phyloP scores from a whole-genome alignment of 805 yeast genomes.

The Maudiozyma bulderi region DNA sequence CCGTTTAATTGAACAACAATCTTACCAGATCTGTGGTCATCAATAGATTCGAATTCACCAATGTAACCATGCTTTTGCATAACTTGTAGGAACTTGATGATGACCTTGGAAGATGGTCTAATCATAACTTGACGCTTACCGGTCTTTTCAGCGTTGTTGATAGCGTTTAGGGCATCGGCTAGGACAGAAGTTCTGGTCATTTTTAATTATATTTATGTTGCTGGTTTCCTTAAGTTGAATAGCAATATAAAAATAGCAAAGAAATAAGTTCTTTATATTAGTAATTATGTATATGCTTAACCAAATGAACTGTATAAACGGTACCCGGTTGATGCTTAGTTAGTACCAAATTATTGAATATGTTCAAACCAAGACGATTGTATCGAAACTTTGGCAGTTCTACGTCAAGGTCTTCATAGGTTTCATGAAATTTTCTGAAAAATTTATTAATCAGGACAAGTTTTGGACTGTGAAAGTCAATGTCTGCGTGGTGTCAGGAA shows the following conservation, averaged over 20 bases:
- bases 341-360: too few species aligned
- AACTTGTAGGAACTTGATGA: conserved; percentile 89
- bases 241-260: background rate
- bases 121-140: conserved; percentile 98
- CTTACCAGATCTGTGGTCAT: conserved; percentile 98
- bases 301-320: too few species aligned
- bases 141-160: conserved; percentile 97
- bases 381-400: too few species aligned
- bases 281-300: too few species aligned
- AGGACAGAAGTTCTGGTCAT: conserved; percentile 98
- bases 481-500: too few species aligned
- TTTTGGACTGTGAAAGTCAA: too few species aligned
- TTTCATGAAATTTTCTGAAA: too few species aligned
- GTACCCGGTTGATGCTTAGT: too few species aligned
- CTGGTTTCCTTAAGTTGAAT: background rate
- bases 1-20: conserved; percentile 93
- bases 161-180: conserved; percentile 96
- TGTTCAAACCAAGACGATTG: too few species aligned
- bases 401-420: too few species aligned
- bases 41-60: conserved; percentile 96
- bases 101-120: conserved; percentile 97
- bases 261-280: background rate
- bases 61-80: conserved; percentile 97
- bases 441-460: too few species aligned
- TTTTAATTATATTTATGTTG: conserved; percentile 21